Evolutionary conservation across 345 rosid genomes (phyloP).

Genomic region (Atalantia buxifolia): DNA sequence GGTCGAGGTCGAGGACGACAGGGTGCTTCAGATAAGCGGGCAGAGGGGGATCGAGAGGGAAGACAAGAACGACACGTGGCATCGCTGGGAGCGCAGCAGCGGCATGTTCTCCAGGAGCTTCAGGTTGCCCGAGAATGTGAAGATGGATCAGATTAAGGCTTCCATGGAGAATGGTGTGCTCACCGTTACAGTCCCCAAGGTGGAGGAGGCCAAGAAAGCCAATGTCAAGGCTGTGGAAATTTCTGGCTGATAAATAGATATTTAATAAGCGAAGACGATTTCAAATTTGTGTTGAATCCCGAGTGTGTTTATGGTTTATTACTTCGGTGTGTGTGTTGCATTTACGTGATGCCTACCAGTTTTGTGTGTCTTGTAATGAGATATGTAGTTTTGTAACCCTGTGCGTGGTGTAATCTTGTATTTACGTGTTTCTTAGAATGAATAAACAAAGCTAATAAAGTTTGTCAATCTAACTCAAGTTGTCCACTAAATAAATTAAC

Average conservation of each 20-base stretch:
- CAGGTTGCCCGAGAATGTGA: slow-evolving; percentile 6
- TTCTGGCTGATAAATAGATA: background rate
- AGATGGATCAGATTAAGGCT: slow-evolving; percentile 10
- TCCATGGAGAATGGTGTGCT: slow-evolving; percentile 19
- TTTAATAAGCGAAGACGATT: no score
- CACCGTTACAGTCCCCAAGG: slow-evolving; percentile 4
- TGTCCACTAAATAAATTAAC: no score
- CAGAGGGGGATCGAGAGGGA: slow-evolving; percentile 17
- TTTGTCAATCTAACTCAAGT: no score
- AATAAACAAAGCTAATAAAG: no score
- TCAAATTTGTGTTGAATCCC: no score
- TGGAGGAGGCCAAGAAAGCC: background rate
- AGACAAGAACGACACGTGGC: slow-evolving; percentile 24
- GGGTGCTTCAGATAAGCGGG: slow-evolving; percentile 14
- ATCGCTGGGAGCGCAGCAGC: slow-evolving; percentile 19
- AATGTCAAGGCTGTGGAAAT: background rate
- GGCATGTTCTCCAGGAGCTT: slow-evolving; percentile 19
- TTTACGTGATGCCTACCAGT: no score
- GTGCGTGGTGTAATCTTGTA: no score
- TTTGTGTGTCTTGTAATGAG: no score
- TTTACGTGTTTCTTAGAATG: no score
- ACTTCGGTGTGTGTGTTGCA: accelerated
- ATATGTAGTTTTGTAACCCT: no score
- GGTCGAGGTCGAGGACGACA: slow-evolving; percentile 9
- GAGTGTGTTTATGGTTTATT: no score